These are phyloP conservation scores for Botrytis fragariae DNA, from an alignment of 2,329 filamentous ascomycete species.

Conservation along the genomic window DNA sequence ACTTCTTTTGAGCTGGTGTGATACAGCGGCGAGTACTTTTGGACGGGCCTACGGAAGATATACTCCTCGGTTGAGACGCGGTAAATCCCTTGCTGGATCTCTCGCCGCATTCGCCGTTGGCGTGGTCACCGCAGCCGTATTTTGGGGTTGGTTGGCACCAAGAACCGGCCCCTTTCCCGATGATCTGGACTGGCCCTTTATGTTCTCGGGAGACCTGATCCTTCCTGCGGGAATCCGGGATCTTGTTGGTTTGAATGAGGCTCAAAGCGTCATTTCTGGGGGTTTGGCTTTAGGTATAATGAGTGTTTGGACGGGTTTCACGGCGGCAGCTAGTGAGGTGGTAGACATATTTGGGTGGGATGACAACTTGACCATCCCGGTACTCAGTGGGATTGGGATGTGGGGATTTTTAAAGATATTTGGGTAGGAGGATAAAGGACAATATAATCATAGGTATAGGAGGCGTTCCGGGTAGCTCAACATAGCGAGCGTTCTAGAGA, in stretches of 20 bases:
- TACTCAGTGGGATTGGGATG: slow-evolving; percentile 82
- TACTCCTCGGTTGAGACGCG: slow-evolving; percentile 77
- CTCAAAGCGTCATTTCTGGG: slow-evolving; percentile 64
- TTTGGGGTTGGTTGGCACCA: slow-evolving; percentile 85
- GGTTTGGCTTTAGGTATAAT: slow-evolving; percentile 72
- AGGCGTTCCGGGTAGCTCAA: slow-evolving; percentile 17
- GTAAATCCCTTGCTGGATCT: slow-evolving; percentile 90
- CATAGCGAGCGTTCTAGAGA: slow-evolving; percentile 15
- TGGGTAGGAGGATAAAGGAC: slow-evolving; percentile 44
- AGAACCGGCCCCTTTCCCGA: slow-evolving; percentile 63
- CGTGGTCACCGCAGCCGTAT: slow-evolving; percentile 76
- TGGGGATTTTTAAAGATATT: slow-evolving; percentile 91
- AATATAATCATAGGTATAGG: slow-evolving; percentile 9
- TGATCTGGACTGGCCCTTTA: slow-evolving; percentile 68
- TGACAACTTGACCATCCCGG: slow-evolving; percentile 95
- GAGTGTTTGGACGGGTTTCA: slow-evolving; percentile 83
- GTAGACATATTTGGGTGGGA: slow-evolving; percentile 93
- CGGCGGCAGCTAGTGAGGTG: slow-evolving; percentile 85
- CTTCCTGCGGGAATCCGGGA: slow-evolving; percentile 61
- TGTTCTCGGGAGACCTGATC: slow-evolving; percentile 76
- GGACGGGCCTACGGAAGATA: slow-evolving; percentile 86
- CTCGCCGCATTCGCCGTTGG: slow-evolving; percentile 80
- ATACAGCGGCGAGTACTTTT: slow-evolving; percentile 94
- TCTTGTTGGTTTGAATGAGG: slow-evolving; percentile 58
- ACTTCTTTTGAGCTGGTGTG: slow-evolving; percentile 92